A percentile compares a stretch with the other conserved stretches of the same genome.
phyloP scores from a whole-genome alignment of 139 green algal genomes.

The Bryopsis sp. region DNA sequence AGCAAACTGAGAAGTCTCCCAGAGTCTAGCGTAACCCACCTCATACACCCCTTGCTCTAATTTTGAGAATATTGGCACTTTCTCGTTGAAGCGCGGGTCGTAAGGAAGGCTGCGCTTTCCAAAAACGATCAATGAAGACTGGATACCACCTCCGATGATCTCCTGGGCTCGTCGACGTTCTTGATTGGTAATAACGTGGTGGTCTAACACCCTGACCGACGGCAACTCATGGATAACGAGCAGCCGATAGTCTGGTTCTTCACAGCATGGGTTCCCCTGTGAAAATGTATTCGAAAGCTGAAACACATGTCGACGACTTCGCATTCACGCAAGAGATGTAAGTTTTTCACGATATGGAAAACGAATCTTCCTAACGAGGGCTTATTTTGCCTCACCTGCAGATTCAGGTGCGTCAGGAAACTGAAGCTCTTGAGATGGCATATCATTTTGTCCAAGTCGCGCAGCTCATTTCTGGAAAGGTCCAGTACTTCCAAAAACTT shows the following conservation, averaged over 20 bases:
- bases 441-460: slow-evolving; percentile 42
- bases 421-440: slow-evolving; percentile 28
- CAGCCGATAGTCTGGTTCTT: slow-evolving; percentile 58
- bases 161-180: slow-evolving; percentile 28
- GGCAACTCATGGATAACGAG: slow-evolving; percentile 37
- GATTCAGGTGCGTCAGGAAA: slow-evolving; percentile 45
- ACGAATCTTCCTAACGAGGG: too few relatives aligned
- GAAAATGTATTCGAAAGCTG: too few relatives aligned
- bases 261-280: slow-evolving; percentile 47
- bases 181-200: slow-evolving; percentile 34
- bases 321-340: too few relatives aligned
- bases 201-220: slow-evolving; percentile 36
- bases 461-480: slow-evolving; percentile 38
- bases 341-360: too few relatives aligned
- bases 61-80: slow-evolving; percentile 4
- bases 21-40: not conserved
- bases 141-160: slow-evolving; percentile 26
- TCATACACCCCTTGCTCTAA: not conserved
- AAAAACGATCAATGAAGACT: slow-evolving; percentile 33
- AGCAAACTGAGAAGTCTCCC: too few relatives aligned
- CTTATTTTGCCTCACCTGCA: too few relatives aligned
- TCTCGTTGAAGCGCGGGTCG: slow-evolving; percentile 23
- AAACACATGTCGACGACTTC: too few relatives aligned
- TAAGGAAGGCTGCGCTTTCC: slow-evolving; percentile 21
- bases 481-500: slow-evolving; percentile 46